Evolutionary conservation across 176 grass and related monocot species (phyloP), one percentile per base, ranked within the genome.

Genomic region (Dendrocalamus sinicus): DNA sequence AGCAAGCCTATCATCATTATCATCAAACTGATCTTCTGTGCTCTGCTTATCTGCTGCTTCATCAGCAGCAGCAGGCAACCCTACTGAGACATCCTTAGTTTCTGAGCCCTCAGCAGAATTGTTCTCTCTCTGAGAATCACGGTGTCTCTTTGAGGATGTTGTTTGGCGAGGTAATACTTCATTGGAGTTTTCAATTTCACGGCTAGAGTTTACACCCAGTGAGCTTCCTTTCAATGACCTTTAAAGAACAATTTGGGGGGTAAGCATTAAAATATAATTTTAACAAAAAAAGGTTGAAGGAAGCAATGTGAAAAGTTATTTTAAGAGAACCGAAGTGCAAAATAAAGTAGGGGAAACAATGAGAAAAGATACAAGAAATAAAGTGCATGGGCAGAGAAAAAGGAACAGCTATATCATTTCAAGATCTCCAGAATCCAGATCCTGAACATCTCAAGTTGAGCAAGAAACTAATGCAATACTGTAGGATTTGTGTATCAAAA

Each of bases 1-100:
- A 72, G 88, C 81, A 24, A 92, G 64, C 73, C 62, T 89, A 58
- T 91, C 92, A 54, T 87, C 90, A 52, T 80, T 73, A 48, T 85
- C 88, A 85, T 84, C 87, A 84, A 61, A 87, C 51, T 79, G 89
- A 73, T 91, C 88, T 85, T 95, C 95, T 65, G 82, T 65, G 66
- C 82, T 94, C 37, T 88, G 58, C 85, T 95, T 91, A 70, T 95
- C 83, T 80, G 90, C 76, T 26, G 65, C 72, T 73, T 94, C 85
- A 63, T 69, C 84, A 54, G 79, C 71, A 82, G 65, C 80, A 75
- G 82, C 52, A 87, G 68, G 90, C 76, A 76, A 95, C 19, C 71
- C 78, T 89, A 85, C 80, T 72, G 89, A 89, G 41, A 45, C 85
- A 76, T 86, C 86, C 65, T 89, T 92, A 79, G 85, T 86, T 91